Evolutionary conservation across 495 filamentous ascomycete genomes (phyloP).

Genomic region (Neurospora sp.): DNA sequence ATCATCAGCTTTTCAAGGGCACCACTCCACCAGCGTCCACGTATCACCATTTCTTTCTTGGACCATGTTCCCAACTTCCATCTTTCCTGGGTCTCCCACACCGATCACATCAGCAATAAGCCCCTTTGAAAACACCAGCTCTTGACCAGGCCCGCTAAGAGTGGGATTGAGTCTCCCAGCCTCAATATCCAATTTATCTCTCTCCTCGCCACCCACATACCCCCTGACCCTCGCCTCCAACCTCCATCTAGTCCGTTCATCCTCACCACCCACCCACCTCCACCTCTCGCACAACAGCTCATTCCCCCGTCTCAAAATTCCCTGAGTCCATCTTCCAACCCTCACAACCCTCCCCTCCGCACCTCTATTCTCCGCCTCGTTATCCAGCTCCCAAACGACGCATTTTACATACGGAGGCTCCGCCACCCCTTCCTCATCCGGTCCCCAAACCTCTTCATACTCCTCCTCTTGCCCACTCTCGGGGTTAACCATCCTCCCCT

Average conservation of each 20-base stretch:
- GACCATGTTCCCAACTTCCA: neutral
- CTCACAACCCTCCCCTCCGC: slow-evolving; percentile 21
- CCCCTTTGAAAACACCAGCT: too few relatives aligned
- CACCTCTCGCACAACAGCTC: slow-evolving; percentile 3
- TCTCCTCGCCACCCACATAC: slow-evolving; percentile 8
- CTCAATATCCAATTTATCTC: neutral
- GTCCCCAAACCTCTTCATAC: slow-evolving; percentile 47
- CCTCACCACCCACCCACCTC: slow-evolving; percentile 11
- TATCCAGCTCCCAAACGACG: slow-evolving; percentile 36
- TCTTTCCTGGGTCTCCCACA: neutral
- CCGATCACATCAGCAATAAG: neutral
- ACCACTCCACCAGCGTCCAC: neutral
- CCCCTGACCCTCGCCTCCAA: slow-evolving; percentile 8
- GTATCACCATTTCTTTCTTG: neutral
- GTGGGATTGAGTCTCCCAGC: neutral
- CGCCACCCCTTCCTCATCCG: slow-evolving; percentile 35
- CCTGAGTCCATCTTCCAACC: slow-evolving; percentile 35
- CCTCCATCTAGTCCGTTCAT: slow-evolving; percentile 5
- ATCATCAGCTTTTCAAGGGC: neutral
- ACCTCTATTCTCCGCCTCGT: neutral
- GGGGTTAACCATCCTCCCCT: slow-evolving; percentile 38
- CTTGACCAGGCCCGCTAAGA: too few relatives aligned
- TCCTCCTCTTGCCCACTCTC: slow-evolving; percentile 28
- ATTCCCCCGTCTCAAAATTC: slow-evolving; percentile 7
- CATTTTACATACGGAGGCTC: slow-evolving; percentile 26